Evolutionary conservation across 2,329 filamentous ascomycete genomes (phyloP), one percentile per base, ranked within the genome.

Genomic region (Stachybotrys echinatus): DNA sequence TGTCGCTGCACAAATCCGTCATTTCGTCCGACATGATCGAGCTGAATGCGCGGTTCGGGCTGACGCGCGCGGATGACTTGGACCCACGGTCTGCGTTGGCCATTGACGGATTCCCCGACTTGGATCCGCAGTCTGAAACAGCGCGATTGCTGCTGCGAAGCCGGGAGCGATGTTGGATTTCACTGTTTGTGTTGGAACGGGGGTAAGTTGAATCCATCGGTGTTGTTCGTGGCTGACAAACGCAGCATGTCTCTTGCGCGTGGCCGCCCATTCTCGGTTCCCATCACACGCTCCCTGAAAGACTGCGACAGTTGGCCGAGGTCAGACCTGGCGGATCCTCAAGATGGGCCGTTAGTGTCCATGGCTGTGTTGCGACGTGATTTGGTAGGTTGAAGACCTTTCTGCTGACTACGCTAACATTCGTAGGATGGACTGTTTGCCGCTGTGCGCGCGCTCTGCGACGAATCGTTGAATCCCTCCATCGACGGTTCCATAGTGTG

Each of bases 271-370:
- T 89, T 86, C 57, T 84, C 83, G 0, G 77, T 89, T 0, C 85
- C 86, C 0, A 74, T 84, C 46, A 87, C 85, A 1, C 77, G 80
- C 2, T 72, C 87, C 0, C 74, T 89, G 19, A 80, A 83, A 53
- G 77, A 81, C 45, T 88, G 86, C 56, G 85, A 89, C 54, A 73
- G 75, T 7, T 89, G 86, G 86, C 85, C 88, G 56, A 67, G 79
- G 14, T 83, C 80, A 8, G 73, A 76, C 31, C 74, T 84, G 48
- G 80, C 83, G 2, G 84, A 88, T 59, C 71, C 75, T 12, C 84
- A 84, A 62, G 86, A 89, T 61, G 84, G 85, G 0, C 82, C 85
- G n/a, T 71, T 89, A 47, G 79, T 87, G 17, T 89, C 85, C 0
- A 87, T 88, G 70, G 83, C 85, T 0, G 83, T 88, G 5, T 66